Percentiles rank a stretch among this genome's conserved stretches.
phyloP scores from a whole-genome alignment of 2,329 filamentous ascomycete genomes.

The Fusarium sp. region DNA sequence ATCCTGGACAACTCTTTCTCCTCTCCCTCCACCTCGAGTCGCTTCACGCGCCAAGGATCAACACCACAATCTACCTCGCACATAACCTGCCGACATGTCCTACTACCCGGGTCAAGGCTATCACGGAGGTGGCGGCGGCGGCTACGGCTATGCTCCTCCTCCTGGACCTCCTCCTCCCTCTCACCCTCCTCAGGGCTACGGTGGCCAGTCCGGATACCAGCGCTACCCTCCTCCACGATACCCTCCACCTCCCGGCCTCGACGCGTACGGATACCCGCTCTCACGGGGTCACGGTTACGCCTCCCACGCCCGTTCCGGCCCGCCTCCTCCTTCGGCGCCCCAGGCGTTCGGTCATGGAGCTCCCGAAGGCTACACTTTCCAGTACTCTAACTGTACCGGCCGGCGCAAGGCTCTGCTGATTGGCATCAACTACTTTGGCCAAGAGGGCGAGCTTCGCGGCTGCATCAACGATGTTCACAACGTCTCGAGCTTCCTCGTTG shows the following conservation, averaged over 20 bases:
- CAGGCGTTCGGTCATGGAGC: slow-evolving; percentile 76
- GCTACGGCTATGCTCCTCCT: slow-evolving; percentile 41
- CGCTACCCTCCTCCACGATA: slow-evolving; percentile 48
- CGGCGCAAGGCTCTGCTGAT: slow-evolving; percentile 79
- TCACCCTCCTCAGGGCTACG: slow-evolving; percentile 32
- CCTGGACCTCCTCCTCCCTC: slow-evolving; percentile 15
- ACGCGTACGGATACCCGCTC: slow-evolving; percentile 60
- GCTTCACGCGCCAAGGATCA: slow-evolving; percentile 7
- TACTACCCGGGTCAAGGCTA: slow-evolving; percentile 56
- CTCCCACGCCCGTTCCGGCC: slow-evolving; percentile 45
- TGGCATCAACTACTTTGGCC: slow-evolving; percentile 84
- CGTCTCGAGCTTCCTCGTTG: slow-evolving; percentile 76
- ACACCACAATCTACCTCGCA: not conserved
- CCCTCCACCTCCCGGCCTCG: slow-evolving; percentile 55
- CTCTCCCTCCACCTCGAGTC: slow-evolving; percentile 2
- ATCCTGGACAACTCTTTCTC: not conserved
- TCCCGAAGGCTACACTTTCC: slow-evolving; percentile 75
- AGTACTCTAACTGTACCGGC: slow-evolving; percentile 80
- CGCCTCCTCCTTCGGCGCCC: slow-evolving; percentile 59
- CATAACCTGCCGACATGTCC: slow-evolving; percentile 46
- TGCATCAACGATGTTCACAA: slow-evolving; percentile 88
- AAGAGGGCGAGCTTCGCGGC: slow-evolving; percentile 76
- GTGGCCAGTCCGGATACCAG: slow-evolving; percentile 36
- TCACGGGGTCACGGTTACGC: slow-evolving; percentile 42
- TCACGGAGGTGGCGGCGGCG: slow-evolving; percentile 48